Evolutionary conservation across 768 basidiomycete genomes (phyloP).

Genomic region (Xanthoconium stramineum): DNA sequence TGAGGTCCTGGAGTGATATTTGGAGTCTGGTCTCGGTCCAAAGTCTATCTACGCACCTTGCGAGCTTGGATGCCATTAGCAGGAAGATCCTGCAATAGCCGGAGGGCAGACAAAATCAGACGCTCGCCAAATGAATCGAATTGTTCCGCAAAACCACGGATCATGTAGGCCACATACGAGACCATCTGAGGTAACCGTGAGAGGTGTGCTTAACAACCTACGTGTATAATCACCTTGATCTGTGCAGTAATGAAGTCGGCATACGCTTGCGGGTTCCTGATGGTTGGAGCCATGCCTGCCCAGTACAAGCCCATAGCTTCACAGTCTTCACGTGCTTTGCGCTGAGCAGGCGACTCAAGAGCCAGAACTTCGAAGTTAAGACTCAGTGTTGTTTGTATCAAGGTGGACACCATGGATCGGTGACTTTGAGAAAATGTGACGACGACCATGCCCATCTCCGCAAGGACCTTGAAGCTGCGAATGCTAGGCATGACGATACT

Average conservation of each 20-base stretch:
- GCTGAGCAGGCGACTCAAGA: conserved; percentile 79
- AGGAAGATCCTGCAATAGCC: conserved; percentile 94
- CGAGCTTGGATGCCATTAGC: conserved; percentile 76
- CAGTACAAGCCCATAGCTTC: conserved; percentile 82
- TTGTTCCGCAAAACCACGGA: conserved; percentile 63
- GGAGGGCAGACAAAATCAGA: conserved; percentile 73
- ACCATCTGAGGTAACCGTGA: conserved; percentile 57
- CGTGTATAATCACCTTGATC: conserved; percentile 62
- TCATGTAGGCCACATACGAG: conserved; percentile 87
- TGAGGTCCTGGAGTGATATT: conserved; percentile 61
- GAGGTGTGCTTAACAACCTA: background rate
- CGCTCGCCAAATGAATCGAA: conserved; percentile 76
- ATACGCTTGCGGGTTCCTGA: conserved; percentile 72
- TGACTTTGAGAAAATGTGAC: conserved; percentile 87
- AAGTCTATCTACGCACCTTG: conserved; percentile 48
- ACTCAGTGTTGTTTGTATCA: conserved; percentile 66
- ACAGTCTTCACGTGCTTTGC: conserved; percentile 68
- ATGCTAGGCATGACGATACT: conserved; percentile 65
- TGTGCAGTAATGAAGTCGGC: conserved; percentile 84
- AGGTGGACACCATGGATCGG: conserved; percentile 57
- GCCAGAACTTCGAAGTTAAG: conserved; percentile 79
- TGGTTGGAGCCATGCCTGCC: conserved; percentile 75
- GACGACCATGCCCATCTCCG: conserved; percentile 91
- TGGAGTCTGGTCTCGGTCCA: background rate
- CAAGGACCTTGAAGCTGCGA: conserved; percentile 89